phyloP scores from a whole-genome alignment of 148 eudicot species.

The Camellia granthamiana region DNA sequence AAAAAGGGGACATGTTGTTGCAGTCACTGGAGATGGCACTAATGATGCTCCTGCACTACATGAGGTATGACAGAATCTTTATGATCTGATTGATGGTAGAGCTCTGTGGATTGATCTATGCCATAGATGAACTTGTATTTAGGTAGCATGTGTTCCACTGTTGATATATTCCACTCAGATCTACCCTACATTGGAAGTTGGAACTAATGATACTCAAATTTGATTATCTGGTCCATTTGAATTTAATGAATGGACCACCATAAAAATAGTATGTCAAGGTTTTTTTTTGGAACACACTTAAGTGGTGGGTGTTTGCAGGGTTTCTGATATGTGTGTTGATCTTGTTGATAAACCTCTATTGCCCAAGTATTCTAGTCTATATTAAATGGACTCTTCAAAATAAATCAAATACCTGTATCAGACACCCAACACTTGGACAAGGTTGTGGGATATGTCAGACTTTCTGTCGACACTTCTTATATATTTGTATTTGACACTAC shows the following conservation, averaged over 20 bases:
- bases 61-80: slow-evolving; percentile 50
- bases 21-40: slow-evolving; percentile 98
- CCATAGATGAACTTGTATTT: background rate
- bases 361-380: background rate
- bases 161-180: background rate
- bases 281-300: background rate
- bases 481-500: too few relatives aligned
- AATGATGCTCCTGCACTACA: slow-evolving; percentile 98
- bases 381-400: too few relatives aligned
- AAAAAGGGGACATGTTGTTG: slow-evolving; percentile 87
- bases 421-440: too few relatives aligned
- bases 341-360: background rate
- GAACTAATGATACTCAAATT: background rate
- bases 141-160: background rate
- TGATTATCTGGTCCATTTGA: background rate
- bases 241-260: background rate
- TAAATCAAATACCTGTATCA: too few relatives aligned
- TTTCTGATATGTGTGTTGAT: background rate
- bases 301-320: background rate
- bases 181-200: background rate
- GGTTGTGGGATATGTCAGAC: too few relatives aligned
- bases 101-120: background rate
- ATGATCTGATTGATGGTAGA: background rate
- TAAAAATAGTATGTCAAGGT: background rate
- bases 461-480: too few relatives aligned